Percentiles rank a stretch among this genome's conserved stretches.
Conservation (phyloP, 148 eudicot genomes). For the Diospyros lotus region DNA sequence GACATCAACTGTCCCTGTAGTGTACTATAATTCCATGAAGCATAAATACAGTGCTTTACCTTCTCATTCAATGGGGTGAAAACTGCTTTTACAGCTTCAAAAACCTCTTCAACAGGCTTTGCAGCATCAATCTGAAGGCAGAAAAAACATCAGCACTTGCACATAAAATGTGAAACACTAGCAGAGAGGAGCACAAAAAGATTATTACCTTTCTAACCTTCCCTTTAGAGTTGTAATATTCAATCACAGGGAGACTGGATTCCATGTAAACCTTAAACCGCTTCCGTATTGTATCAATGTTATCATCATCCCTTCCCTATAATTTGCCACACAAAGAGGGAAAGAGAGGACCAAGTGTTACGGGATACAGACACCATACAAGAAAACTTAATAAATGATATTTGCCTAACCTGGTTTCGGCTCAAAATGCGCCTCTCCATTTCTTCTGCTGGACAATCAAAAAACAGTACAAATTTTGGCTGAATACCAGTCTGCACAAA, state of each 20-base stretch:
- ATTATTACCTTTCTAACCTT: constrained; percentile 59
- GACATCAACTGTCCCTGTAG: constrained; percentile 9
- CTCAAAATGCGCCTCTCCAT: constrained; percentile 75
- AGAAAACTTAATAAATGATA: not conserved
- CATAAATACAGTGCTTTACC: constrained; percentile 32
- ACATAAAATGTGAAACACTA: not conserved
- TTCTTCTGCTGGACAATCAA: constrained; percentile 80
- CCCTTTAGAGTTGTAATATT: constrained; percentile 50
- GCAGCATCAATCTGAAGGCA: constrained; percentile 61
- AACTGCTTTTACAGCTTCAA: constrained; percentile 60
- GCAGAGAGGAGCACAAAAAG: not conserved
- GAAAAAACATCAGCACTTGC: constrained; percentile 6
- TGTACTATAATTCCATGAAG: constrained; percentile 6
- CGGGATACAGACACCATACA: not conserved
- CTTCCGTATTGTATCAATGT: constrained; percentile 58
- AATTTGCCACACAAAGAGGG: constrained; percentile 6
- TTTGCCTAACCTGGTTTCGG: constrained; percentile 63
- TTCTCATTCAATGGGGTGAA: constrained; percentile 37
- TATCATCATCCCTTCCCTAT: constrained; percentile 67
- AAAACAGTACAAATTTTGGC: constrained; percentile 67
- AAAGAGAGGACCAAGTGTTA: not conserved
- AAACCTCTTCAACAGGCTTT: constrained; percentile 61
- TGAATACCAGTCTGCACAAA: constrained; percentile 62
- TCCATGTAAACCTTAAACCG: constrained; percentile 61
- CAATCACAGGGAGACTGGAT: constrained; percentile 68